phyloP scores from a whole-genome alignment of 805 yeast genomes.

The Saccharomycopsis javanensis region DNA sequence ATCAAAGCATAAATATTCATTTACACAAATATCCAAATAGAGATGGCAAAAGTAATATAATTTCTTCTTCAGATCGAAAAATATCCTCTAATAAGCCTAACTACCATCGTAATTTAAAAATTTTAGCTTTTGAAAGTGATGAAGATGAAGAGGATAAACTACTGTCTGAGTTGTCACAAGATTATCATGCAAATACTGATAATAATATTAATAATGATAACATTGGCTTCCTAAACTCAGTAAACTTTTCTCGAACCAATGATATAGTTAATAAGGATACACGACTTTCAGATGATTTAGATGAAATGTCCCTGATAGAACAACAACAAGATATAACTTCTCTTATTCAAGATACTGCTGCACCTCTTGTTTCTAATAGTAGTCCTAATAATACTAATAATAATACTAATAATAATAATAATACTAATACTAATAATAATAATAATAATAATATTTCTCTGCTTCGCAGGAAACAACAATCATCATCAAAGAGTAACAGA shows the following conservation, averaged over 20 bases:
- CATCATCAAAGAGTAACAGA: not conserved
- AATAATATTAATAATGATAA: not conserved
- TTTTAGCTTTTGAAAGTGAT: not conserved
- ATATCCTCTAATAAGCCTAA: not conserved
- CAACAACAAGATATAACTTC: not conserved
- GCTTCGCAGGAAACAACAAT: not conserved
- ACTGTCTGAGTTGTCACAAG: not conserved
- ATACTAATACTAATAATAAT: not conserved
- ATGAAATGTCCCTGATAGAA: not conserved
- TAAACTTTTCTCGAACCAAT: not conserved
- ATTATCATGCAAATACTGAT: not conserved
- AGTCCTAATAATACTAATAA: not conserved
- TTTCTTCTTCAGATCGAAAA: not conserved
- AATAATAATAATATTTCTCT: not conserved
- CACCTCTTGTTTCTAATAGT: not conserved
- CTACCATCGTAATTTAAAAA: not conserved
- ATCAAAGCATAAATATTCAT: not conserved
- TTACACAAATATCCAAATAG: not conserved
- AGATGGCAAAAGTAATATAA: not conserved
- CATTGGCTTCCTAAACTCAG: not conserved
- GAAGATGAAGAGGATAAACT: not conserved
- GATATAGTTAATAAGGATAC: not conserved
- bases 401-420: not conserved
- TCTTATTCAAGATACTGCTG: not conserved
- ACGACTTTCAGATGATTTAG: not conserved